Evolutionary conservation across 306 rosid genomes (phyloP).

Genomic region (Dalbergia cultrata): DNA sequence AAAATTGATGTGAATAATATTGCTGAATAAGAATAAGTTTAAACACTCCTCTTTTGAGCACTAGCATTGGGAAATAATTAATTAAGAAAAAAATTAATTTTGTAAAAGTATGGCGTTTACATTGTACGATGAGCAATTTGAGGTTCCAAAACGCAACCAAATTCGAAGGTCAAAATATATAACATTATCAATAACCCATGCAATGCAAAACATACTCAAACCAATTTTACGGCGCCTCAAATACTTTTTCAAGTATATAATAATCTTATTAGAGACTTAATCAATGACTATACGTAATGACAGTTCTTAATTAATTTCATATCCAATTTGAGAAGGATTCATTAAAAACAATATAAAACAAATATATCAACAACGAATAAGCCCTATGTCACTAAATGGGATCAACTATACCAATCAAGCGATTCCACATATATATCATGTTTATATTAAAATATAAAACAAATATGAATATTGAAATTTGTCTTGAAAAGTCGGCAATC

Average conservation of each 20-base stretch:
- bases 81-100: not conserved
- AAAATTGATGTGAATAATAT: not conserved
- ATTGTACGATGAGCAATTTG: not conserved
- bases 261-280: not conserved
- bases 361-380: not conserved
- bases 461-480: not conserved
- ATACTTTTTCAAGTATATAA: not conserved
- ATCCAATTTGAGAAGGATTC: not conserved
- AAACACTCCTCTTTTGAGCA: not conserved
- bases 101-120: not conserved
- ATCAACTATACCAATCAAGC: too few species aligned
- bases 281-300: not conserved
- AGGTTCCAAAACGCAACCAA: not conserved
- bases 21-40: not conserved
- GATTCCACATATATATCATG: too few species aligned
- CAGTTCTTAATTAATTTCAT: not conserved
- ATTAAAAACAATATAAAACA: not conserved
- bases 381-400: too few species aligned
- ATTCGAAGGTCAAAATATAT: not conserved
- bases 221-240: not conserved
- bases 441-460: not conserved
- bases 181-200: not conserved
- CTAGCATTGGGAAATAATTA: not conserved
- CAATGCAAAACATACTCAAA: not conserved
- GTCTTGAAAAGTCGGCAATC: conserved; percentile 1